Evolutionary conservation across 2,329 filamentous ascomycete genomes (phyloP).

Genomic region (Talaromyces sp.): DNA sequence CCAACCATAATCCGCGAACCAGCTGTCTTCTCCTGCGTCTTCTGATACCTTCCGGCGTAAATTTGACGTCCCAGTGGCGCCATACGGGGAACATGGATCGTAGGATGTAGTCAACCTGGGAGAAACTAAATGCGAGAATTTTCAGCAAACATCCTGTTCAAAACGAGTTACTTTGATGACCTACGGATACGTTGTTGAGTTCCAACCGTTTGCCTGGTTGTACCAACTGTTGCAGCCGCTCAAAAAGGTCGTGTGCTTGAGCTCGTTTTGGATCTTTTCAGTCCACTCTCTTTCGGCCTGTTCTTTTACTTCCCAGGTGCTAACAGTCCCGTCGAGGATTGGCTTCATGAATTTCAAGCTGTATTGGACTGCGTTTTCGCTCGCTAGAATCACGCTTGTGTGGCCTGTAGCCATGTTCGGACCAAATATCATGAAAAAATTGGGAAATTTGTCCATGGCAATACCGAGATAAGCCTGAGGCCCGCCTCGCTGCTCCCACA

Average conservation of each 20-base stretch:
- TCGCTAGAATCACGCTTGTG: constrained; percentile 53
- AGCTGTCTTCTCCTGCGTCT: constrained; percentile 20
- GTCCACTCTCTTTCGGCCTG: constrained; percentile 44
- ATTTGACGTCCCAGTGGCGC: constrained; percentile 49
- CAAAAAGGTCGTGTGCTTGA: constrained; percentile 44
- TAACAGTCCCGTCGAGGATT: constrained; percentile 42
- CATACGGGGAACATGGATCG: constrained; percentile 49
- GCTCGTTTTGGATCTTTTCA: constrained; percentile 39
- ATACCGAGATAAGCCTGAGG: constrained; percentile 56
- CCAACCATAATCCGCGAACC: constrained; percentile 16
- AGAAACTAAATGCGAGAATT: constrained; percentile 28
- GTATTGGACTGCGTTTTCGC: constrained; percentile 58
- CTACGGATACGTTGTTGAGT: constrained; percentile 43
- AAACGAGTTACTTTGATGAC: constrained; percentile 9
- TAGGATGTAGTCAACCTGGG: constrained; percentile 47
- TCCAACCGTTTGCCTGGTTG: constrained; percentile 43
- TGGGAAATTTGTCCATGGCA: constrained; percentile 56
- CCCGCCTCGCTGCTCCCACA: constrained; percentile 56
- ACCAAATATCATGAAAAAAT: constrained; percentile 59
- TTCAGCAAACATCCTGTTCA: constrained; percentile 11
- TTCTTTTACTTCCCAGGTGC: constrained; percentile 44
- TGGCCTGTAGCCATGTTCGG: constrained; percentile 61
- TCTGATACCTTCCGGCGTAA: constrained; percentile 43
- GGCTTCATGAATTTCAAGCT: constrained; percentile 54
- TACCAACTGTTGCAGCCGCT: constrained; percentile 49